Conservation (phyloP, 495 filamentous ascomycete genomes). For the Pyrenopolyporus hunteri region DNA sequence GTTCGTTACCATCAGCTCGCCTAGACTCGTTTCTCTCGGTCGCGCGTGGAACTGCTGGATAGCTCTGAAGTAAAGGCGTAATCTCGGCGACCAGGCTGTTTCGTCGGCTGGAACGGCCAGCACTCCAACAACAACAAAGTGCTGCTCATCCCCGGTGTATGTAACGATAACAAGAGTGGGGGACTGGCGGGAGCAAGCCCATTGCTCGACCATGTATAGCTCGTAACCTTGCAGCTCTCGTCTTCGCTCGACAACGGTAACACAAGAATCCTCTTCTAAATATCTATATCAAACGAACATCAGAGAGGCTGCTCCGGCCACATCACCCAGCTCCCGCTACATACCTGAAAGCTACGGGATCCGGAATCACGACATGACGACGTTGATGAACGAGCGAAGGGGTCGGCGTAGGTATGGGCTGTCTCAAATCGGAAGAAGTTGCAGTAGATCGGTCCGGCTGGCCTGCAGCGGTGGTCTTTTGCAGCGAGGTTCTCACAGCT, state of each 20-base stretch:
- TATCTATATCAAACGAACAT: slow-evolving; percentile 58
- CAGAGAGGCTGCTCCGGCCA: not conserved
- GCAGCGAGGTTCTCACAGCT: slow-evolving; percentile 17
- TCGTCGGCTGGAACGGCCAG: slow-evolving; percentile 85
- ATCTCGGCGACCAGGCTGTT: slow-evolving; percentile 74
- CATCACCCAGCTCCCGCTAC: slow-evolving; percentile 7
- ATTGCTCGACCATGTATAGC: slow-evolving; percentile 95
- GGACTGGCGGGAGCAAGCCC: slow-evolving; percentile 89
- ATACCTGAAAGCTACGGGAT: slow-evolving; percentile 72
- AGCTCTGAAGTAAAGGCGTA: slow-evolving; percentile 85
- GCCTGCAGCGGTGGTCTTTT: slow-evolving; percentile 4
- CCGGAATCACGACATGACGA: slow-evolving; percentile 69
- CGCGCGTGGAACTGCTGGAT: slow-evolving; percentile 83
- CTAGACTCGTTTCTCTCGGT: slow-evolving; percentile 79
- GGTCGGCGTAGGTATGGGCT: slow-evolving; percentile 13
- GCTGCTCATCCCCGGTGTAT: slow-evolving; percentile 85
- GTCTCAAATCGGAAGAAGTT: slow-evolving; percentile 23
- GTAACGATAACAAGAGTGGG: slow-evolving; percentile 93
- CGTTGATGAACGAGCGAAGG: slow-evolving; percentile 36
- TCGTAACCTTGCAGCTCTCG: slow-evolving; percentile 81
- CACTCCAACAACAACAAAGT: slow-evolving; percentile 78
- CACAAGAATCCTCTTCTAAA: slow-evolving; percentile 84
- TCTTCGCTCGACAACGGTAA: slow-evolving; percentile 74
- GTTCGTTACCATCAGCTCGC: slow-evolving; percentile 92
- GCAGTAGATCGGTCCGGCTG: slow-evolving; percentile 19